Evolutionary conservation across 2,329 filamentous ascomycete species (phyloP).

Genomic region (Diaporthe citrichinensis): DNA sequence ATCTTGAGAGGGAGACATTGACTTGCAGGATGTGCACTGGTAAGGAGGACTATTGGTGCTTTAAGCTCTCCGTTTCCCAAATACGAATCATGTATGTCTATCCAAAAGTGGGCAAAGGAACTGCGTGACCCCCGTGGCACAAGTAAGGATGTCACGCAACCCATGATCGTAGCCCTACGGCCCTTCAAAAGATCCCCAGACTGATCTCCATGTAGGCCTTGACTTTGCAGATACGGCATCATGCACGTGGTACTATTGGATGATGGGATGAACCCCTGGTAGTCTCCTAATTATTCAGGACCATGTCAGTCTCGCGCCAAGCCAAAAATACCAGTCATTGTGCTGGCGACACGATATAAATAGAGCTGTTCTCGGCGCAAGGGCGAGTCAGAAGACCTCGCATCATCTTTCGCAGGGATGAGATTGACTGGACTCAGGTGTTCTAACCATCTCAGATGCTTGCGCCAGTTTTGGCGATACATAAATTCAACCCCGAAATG

Average conservation of each 20-base stretch:
- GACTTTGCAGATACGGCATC: not conserved
- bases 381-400: not conserved
- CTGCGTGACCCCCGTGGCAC: not conserved
- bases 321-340: not conserved
- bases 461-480: not conserved
- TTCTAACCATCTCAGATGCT: not conserved
- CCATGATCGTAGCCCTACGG: not conserved
- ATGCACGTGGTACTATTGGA: not conserved
- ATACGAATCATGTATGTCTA: not conserved
- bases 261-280: not conserved
- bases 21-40: too few species aligned
- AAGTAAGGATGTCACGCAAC: not conserved
- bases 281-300: not conserved
- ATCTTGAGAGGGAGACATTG: not conserved
- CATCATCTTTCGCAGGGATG: not conserved
- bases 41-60: not conserved
- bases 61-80: not conserved
- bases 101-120: not conserved
- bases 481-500: too few species aligned
- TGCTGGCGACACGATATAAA: not conserved
- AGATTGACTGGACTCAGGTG: not conserved
- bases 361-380: not conserved
- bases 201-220: not conserved
- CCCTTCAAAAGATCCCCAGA: not conserved
- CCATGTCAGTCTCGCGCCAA: not conserved